phyloP scores from a whole-genome alignment of 192 early-diverging fungal genomes.

The Gamsiella multidivaricata region DNA sequence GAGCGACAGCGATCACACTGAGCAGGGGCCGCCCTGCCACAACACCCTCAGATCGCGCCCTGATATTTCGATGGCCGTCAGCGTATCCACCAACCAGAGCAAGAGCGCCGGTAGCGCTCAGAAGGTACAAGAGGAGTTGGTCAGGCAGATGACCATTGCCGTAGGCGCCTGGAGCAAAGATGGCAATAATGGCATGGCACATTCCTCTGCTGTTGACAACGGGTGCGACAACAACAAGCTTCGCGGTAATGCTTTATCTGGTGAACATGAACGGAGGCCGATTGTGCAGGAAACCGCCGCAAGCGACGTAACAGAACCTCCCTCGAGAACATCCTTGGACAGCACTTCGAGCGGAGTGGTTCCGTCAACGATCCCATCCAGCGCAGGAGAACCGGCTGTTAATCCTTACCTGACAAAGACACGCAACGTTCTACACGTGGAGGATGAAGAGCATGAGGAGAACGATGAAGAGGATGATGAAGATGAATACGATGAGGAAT shows the following conservation, averaged over 20 bases:
- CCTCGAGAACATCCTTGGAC: too few species aligned
- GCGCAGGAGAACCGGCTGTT: not conserved
- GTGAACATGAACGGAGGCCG: not conserved
- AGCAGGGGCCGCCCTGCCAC: not conserved
- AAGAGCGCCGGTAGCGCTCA: slow-evolving; percentile 10
- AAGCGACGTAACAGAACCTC: too few species aligned
- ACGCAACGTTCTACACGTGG: slow-evolving; percentile 22
- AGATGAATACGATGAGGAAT: slow-evolving; percentile 9
- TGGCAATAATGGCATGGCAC: not conserved
- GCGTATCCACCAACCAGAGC: not conserved
- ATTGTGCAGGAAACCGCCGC: too few species aligned
- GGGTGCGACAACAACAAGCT: not conserved
- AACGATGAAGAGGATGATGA: slow-evolving; percentile 15
- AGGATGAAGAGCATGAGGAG: slow-evolving; percentile 27
- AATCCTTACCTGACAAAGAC: not conserved
- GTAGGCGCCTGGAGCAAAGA: slow-evolving; percentile 1
- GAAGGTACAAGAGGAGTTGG: slow-evolving; percentile 9
- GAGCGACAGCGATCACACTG: slow-evolving; percentile 16
- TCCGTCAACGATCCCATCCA: too few species aligned
- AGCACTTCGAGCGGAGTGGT: too few species aligned
- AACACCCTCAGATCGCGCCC: not conserved
- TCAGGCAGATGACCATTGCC: slow-evolving; percentile 19
- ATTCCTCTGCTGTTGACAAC: not conserved
- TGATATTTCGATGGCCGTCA: too few species aligned
- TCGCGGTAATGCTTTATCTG: not conserved